Base-by-base conservation (phyloP, 106 monocot species). In the Dioscorea alata region DNA sequence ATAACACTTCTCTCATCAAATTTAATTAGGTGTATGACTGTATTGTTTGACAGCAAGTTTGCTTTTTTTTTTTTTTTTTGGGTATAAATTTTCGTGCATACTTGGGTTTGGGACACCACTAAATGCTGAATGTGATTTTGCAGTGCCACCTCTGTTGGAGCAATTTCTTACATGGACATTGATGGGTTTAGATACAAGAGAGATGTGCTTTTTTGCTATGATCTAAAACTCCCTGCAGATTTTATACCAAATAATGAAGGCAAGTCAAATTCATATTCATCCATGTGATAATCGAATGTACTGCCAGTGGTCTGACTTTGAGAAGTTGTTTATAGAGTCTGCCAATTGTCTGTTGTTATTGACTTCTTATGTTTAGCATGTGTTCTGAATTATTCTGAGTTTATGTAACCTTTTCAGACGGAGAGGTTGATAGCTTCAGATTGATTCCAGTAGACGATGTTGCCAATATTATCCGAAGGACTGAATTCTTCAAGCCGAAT, bases 191-290 rank as follows among this genome's bases (percentile, higher is more conserved):
- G 80, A 48, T 92, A 82, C 72, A 96, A 96, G 72, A 86, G 91
- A 63, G 95, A 92, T 74, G 86, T 89, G 34, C 81, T 96, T 51
- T 96, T 96, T 63, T 96, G 95, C 79, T 96, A 92, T 65, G 95
- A 92, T 72, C 67, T 96, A 28, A 82, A 86, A 67, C 92, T 96
- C 32, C 89, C 91, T 31, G 63, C 65, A n/a, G 88, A 77, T 33
- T 96, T 96, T 69, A 42, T 82, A 59, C 91, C 95, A 22, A 79
- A 82, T 23, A 96, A 91, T 69, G 78, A 88, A 86, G 91, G 95
- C 63, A 70, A 67, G 58, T 73, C 50, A 76, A 19, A 22, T 59
- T 31, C 1, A 28, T 48, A 2, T 42, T 42, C 42, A 42, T 42
- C 42, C 2, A 42, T 42, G 42, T 42, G 42, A 42, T 42, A 10